These are phyloP conservation scores for Ramularia collo-cygni DNA, from an alignment of 2,329 filamentous ascomycete genomes.

Conservation along the genomic window DNA sequence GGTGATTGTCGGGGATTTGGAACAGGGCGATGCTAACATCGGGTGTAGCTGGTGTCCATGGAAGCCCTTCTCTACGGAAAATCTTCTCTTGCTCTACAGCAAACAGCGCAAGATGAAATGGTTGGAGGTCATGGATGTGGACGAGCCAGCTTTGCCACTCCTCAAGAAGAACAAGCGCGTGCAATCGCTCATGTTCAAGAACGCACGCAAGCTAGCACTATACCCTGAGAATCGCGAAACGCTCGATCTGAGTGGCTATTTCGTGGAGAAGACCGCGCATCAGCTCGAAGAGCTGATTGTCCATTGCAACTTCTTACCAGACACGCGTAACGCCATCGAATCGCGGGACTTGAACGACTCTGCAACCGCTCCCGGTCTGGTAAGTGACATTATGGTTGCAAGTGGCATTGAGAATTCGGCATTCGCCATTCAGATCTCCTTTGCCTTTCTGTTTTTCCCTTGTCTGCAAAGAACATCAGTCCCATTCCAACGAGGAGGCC, in stretches of 20 bases:
- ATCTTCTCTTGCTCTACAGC: constrained; percentile 41
- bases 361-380: constrained; percentile 40
- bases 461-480: too few species aligned
- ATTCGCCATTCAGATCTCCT: too few species aligned
- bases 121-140: constrained; percentile 43
- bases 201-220: constrained; percentile 39
- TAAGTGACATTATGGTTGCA: too few species aligned
- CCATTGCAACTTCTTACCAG: constrained; percentile 39
- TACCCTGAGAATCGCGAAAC: constrained; percentile 42
- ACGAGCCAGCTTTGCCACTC: constrained; percentile 36
- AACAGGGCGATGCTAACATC: constrained; percentile 20
- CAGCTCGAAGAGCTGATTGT: constrained; percentile 42
- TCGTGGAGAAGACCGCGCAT: constrained; percentile 36
- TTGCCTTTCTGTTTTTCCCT: too few species aligned
- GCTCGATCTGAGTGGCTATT: constrained; percentile 37
- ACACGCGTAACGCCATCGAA: constrained; percentile 17
- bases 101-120: constrained; percentile 44
- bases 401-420: too few species aligned
- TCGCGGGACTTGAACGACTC: constrained; percentile 41
- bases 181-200: constrained; percentile 36
- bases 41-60: constrained; percentile 41
- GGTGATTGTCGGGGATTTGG: too few species aligned
- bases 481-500: too few species aligned
- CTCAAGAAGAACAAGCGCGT: constrained; percentile 36
- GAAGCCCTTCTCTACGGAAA: constrained; percentile 42